Percentiles rank a stretch among this genome's conserved stretches.
Conservation (phyloP, 148 eudicot species). For the Camellia sinensis region DNA sequence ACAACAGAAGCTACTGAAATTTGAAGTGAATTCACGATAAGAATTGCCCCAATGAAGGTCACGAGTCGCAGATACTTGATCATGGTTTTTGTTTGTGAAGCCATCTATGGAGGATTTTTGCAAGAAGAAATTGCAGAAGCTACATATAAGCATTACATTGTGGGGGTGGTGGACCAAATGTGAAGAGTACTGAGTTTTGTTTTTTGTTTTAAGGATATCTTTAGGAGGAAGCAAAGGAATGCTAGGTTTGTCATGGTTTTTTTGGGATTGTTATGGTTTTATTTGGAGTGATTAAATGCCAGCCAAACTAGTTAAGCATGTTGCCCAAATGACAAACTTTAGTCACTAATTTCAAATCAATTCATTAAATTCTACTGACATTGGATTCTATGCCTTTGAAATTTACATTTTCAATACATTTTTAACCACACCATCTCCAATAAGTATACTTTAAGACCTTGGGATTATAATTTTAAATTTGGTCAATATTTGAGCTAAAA, state of each 20-base stretch:
- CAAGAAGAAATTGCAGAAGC: neutral
- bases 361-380: neutral
- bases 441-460: no score
- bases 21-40: slow-evolving; percentile 3
- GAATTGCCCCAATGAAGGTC: slow-evolving; percentile 17
- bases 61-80: slow-evolving; percentile 4
- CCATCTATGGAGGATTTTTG: neutral
- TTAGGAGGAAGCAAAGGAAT: slow-evolving; percentile 57
- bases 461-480: no score
- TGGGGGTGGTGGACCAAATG: slow-evolving; percentile 8
- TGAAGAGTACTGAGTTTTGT: slow-evolving; percentile 23
- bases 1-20: slow-evolving; percentile 49
- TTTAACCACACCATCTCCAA: no score
- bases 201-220: slow-evolving; percentile 56
- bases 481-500: no score
- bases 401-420: no score
- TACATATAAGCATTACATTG: slow-evolving; percentile 25
- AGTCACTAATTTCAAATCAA: no score
- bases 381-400: no score
- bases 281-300: no score
- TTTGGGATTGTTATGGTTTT: neutral
- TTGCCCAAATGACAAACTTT: neutral
- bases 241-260: slow-evolving; percentile 9
- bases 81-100: slow-evolving; percentile 11
- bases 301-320: no score